Base-by-base conservation (phyloP, 1,284 basidiomycete species). In the Ustilago lituana region DNA sequence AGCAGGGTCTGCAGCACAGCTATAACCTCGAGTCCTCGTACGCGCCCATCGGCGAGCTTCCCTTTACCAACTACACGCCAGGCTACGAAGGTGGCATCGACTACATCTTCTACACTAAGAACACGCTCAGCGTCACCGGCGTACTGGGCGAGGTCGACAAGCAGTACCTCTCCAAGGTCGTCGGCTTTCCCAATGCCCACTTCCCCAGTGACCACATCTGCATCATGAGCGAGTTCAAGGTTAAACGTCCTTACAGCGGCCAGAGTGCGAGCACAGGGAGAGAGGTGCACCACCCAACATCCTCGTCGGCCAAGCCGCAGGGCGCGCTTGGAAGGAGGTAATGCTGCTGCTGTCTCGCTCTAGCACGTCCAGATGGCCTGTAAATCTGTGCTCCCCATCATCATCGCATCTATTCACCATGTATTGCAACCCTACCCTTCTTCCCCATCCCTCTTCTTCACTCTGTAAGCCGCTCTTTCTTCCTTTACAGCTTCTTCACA, bases 101-200 rank as follows among this genome's bases (percentile, higher is more conserved):
- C 84, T 95, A 98, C 82, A 88, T 98, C 75, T 98, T 93, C 89
- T 95, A 93, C 83, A 89, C 90, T 64, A 86, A 88, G 11, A 86
- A 87, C 57, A 91, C 89, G 71, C 81, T 98, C 54, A 87, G 87
- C n/a, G 89, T 93, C 19, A 93, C 90, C 58, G 90, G 90, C 17
- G 88, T 97, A 35, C 85, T 98, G 41, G 92, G 93, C 17, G 92
- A 92, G 81, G 89, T 98, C 52, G 94, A 98, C 82, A 87, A 86
- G 77, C 83, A 83, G 24, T 99, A 99, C 85, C 83, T 98, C 76
- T 88, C 90, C 77, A 94, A 93, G 84, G 89, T 89, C 10, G 94
- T 98, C 50, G 96, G 96, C 26, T 98, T 98, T 87, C 95, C 95
- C 36, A 96, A 97, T 82, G 89, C 90, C 7, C 93, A 97, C 82